Conservation (phyloP, 129 eudicot species). For the Helianthus tuberosus region DNA sequence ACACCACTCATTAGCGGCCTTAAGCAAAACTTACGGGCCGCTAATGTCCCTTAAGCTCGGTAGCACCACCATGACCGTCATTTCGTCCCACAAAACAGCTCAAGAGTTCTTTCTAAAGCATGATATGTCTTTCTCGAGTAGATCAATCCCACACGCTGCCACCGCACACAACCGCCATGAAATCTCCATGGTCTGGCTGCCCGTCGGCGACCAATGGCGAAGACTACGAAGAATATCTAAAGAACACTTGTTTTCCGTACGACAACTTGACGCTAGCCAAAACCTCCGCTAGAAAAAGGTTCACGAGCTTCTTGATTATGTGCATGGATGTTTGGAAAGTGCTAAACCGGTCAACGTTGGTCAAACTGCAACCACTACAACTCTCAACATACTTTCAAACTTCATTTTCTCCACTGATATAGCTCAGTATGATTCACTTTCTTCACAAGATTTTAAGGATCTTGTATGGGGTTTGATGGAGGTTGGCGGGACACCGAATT, state of each 20-base stretch:
- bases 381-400: slow-evolving; percentile 38
- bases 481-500: slow-evolving; percentile 27
- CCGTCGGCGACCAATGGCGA: too few species aligned
- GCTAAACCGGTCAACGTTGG: slow-evolving; percentile 22
- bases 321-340: not conserved
- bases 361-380: slow-evolving; percentile 27
- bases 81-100: slow-evolving; percentile 43
- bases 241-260: slow-evolving; percentile 25
- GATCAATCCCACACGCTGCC: slow-evolving; percentile 19
- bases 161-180: slow-evolving; percentile 5
- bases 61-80: slow-evolving; percentile 33
- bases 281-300: slow-evolving; percentile 24
- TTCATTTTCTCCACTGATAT: slow-evolving; percentile 34
- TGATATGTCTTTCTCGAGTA: slow-evolving; percentile 14
- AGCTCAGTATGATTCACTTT: slow-evolving; percentile 15
- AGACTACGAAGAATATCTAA: not conserved
- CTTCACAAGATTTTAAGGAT: slow-evolving; percentile 30
- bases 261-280: slow-evolving; percentile 32
- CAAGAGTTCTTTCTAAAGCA: slow-evolving; percentile 39
- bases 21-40: slow-evolving; percentile 52
- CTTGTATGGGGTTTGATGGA: slow-evolving; percentile 27
- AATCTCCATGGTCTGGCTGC: slow-evolving; percentile 6
- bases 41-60: slow-evolving; percentile 55
- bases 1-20: slow-evolving; percentile 54
- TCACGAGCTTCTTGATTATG: slow-evolving; percentile 29